Evolutionary conservation across 192 early-diverging fungal genomes (phyloP).

Genomic region (Endogone sp.): DNA sequence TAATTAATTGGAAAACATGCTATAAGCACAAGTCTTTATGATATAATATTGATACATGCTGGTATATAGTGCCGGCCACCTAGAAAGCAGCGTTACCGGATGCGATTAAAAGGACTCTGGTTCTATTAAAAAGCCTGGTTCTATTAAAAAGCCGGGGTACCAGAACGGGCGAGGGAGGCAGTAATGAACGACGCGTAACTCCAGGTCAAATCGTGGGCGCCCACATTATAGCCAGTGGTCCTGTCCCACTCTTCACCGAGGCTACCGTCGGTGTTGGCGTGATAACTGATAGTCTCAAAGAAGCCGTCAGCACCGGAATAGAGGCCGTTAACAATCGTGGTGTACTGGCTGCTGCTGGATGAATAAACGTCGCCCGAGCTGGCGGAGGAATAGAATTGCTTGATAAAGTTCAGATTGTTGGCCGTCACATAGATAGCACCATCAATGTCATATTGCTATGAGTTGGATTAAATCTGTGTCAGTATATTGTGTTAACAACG

Average conservation of each 20-base stretch:
- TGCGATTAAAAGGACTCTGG: no score
- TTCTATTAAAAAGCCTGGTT: no score
- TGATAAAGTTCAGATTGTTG: slow-evolving; percentile 34
- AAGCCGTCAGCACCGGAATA: slow-evolving; percentile 50
- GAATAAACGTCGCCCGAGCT: slow-evolving; percentile 7
- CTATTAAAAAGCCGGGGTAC: slow-evolving; percentile 12
- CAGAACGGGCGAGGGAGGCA: slow-evolving; percentile 21
- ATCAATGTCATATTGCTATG: slow-evolving; percentile 16
- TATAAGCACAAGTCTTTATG: no score
- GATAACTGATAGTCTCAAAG: slow-evolving; percentile 48
- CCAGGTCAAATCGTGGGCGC: slow-evolving; percentile 72
- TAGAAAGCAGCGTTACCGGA: no score
- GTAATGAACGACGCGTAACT: slow-evolving; percentile 57
- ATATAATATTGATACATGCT: no score
- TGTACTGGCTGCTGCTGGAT: slow-evolving; percentile 11
- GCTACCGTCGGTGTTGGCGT: slow-evolving; percentile 43
- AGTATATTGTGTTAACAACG: no score
- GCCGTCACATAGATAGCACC: slow-evolving; percentile 26
- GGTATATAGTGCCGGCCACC: no score
- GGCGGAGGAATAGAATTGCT: slow-evolving; percentile 21
- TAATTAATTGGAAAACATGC: no score
- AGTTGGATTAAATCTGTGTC: no score
- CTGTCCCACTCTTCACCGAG: slow-evolving; percentile 65
- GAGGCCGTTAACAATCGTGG: slow-evolving; percentile 29
- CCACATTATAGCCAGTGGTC: slow-evolving; percentile 47